Evolutionary conservation across 2,329 filamentous ascomycete genomes (phyloP), one percentile per base, ranked within the genome.

Genomic region (Fusarium anguioides): DNA sequence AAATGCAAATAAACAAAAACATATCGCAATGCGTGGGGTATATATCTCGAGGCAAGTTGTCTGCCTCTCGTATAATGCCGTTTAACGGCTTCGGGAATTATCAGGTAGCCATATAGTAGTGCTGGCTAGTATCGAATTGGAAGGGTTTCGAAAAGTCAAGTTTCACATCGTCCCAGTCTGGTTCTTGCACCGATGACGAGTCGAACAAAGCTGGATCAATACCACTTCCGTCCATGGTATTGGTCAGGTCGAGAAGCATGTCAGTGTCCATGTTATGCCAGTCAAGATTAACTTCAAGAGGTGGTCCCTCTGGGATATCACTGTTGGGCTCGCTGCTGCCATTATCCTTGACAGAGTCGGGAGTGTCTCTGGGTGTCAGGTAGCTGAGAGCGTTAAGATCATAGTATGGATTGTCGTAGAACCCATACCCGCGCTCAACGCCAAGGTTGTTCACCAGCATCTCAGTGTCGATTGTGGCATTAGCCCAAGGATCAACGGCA

Each of bases 331-430:
- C 87, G 37, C 87, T 88, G 10, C 80, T 75, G 6, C 84, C 83
- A 67, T 83, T 84, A 56, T 89, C 87, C 74, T 89, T 88, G 75
- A 81, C 86, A 4, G 87, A 89, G 67, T 89, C 87, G 1, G 87
- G 88, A 9, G 88, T 90, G 71, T 89, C 86, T 60, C 88, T 87
- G 1, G 87, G 87, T 23, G 87, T 87, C 56, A 85, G 88, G 10
- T 85, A 77, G 52, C 76, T 81, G 73, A 85, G 81, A 63, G 89
- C 85, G 14, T 81, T 80, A 53, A 87, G 83, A 4, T 84, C 80
- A 18, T 63, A 50, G 39, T 50, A 58, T 8, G 60, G 50, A n/a
- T 63, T 63, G 15, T 82, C 86, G 55, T 55, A 69, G 74, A 45
- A 78, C 62, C 15, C 78, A 73, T 37, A 37, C 20, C 64, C 60